Base-by-base conservation (phyloP, 2,329 filamentous ascomycete genomes). In the Arthroderma uncinatum region DNA sequence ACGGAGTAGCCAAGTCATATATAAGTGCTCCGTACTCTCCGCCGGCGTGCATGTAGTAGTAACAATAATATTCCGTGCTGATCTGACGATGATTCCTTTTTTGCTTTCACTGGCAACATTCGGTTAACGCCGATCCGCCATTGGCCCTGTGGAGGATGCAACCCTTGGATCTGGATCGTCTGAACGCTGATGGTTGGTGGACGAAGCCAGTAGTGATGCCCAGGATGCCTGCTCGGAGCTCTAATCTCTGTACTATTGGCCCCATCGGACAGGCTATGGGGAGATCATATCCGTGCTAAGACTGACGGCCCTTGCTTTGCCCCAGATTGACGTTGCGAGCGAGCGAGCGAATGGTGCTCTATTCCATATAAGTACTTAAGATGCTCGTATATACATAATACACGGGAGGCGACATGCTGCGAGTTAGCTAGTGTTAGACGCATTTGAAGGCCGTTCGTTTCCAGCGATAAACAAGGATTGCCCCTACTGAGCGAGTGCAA, bases 271-370 rank as follows among this genome's bases (percentile, higher is more conserved):
- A 53, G 50, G 50, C 50, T 53, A 53, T 37, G 50, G n/a, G 50
- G 19, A 53, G 50, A 53, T 53, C 50, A 53, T 39, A 53, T 5
- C 14, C 23, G 25, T 50, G 47, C 47, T 50, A 50, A 50, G 47
- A 50, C 23, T 50, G 47, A 50, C 25, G 23, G 47, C 47, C 47
- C 47, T 50, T 50, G 47, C 47, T 50, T 50, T 50, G 47, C 47
- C 47, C 47, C 47, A 50, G 47, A 50, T 50, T 50, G 47, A 7
- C 25, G 47, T 50, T 50, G 14, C 25, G 16, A 12, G 47, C 28
- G 16, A 12, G 47, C 28, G 28, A 50, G 47, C 47, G 47, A 50
- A 30, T 30, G n/a, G 25, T 50, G 8, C 28, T 9, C 25, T 28
- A 19, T 50, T 34, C 23, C 47, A 16, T 6, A 12, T 42, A 6